These are phyloP conservation scores for Adansonia gregorii DNA, from an alignment of 441 rosid genomes.

Conservation along the genomic window DNA sequence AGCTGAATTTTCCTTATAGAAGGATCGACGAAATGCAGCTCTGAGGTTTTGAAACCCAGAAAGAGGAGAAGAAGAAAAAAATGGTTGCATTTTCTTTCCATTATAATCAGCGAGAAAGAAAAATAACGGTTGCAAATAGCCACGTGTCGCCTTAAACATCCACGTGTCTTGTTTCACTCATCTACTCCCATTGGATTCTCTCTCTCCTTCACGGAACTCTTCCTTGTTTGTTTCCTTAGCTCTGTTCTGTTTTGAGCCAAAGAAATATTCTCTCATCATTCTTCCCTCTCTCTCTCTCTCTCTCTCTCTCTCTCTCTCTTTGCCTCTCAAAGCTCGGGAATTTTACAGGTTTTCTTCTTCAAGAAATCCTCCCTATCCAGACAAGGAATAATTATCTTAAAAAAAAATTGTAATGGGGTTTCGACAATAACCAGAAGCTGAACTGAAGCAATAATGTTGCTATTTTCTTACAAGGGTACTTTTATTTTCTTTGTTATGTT, in stretches of 20 bases:
- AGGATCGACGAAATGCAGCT: background rate
- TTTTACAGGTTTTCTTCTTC: no score
- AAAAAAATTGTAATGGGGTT: no score
- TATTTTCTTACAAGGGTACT: background rate
- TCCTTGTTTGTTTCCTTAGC: constrained; percentile 26
- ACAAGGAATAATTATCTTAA: no score
- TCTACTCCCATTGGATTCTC: no score
- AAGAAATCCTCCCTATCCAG: no score
- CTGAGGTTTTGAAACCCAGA: no score
- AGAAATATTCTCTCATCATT: background rate
- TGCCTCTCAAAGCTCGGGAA: no score
- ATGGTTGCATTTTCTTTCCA: background rate
- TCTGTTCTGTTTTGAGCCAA: constrained; percentile 27
- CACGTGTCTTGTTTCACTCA: constrained; percentile 57
- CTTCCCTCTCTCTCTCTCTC: no score
- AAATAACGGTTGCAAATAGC: constrained; percentile 47
- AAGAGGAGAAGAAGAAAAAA: background rate
- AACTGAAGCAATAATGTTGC: background rate
- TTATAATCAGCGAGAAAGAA: constrained; percentile 24
- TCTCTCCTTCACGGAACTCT: background rate
- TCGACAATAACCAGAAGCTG: no score
- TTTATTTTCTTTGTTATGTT: background rate
- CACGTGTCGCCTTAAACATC: constrained; percentile 60
- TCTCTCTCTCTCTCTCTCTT: no score
- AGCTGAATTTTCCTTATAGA: background rate